Conservation (phyloP, 345 rosid species). For the Arabis hirsuta region DNA sequence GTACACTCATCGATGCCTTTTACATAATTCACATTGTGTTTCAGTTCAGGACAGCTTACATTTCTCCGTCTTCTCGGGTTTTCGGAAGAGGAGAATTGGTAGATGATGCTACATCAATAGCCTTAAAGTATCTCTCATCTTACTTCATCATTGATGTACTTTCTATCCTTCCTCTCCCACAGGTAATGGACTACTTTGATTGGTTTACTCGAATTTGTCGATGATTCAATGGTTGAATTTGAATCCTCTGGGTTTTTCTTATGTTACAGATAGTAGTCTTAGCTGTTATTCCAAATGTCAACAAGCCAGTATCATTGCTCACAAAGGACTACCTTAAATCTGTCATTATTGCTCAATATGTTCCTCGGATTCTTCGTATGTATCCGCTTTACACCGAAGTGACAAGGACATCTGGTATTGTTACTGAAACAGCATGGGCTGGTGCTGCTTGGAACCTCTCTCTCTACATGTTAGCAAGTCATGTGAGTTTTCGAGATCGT, state of each 20-base stretch:
- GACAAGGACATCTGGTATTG: slow-evolving; percentile 40
- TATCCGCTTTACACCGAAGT: slow-evolving; percentile 43
- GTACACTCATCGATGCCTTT: slow-evolving; percentile 43
- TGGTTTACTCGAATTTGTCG: background rate
- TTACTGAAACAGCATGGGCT: slow-evolving; percentile 48
- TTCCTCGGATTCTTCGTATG: slow-evolving; percentile 35
- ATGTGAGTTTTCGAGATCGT: slow-evolving; percentile 33
- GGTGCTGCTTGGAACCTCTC: slow-evolving; percentile 47
- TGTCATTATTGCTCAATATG: slow-evolving; percentile 32
- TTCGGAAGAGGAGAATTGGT: slow-evolving; percentile 48
- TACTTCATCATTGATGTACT: slow-evolving; percentile 42
- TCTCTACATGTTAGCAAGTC: slow-evolving; percentile 45
- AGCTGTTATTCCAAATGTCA: slow-evolving; percentile 27
- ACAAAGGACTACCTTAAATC: slow-evolving; percentile 40
- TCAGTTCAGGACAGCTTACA: slow-evolving; percentile 44
- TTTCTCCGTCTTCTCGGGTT: slow-evolving; percentile 42
- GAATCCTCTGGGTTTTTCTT: background rate
- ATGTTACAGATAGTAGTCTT: slow-evolving; percentile 34
- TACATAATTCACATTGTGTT: slow-evolving; percentile 42
- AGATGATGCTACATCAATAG: slow-evolving; percentile 41
- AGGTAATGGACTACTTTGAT: slow-evolving; percentile 32
- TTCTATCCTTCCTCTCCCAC: slow-evolving; percentile 45
- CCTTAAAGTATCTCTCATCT: slow-evolving; percentile 40
- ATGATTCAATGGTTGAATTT: background rate
- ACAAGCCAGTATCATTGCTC: slow-evolving; percentile 20